Percentiles rank a stretch among this genome's conserved stretches.
phyloP scores from a whole-genome alignment of 2,329 filamentous ascomycete genomes.

The Trichoderma breve region DNA sequence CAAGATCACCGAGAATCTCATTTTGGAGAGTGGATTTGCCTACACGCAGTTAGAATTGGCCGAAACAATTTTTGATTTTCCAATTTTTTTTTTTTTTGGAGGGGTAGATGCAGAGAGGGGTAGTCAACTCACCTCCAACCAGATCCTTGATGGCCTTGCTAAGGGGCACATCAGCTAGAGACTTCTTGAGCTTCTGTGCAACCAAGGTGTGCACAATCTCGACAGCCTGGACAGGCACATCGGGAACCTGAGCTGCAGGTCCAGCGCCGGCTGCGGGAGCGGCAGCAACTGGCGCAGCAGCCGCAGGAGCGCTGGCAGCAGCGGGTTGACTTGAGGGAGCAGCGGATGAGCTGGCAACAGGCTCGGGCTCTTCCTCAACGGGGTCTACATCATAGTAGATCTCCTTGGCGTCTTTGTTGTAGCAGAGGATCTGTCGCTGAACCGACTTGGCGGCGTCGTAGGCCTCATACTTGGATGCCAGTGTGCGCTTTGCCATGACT shows the following conservation, averaged over 20 bases:
- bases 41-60: conserved; percentile 37
- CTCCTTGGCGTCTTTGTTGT: conserved; percentile 98
- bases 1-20: conserved; percentile 94
- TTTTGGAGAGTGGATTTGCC: conserved; percentile 98
- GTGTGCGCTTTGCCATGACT: conserved; percentile 93
- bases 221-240: conserved; percentile 81
- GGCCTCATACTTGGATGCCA: conserved; percentile 96
- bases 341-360: conserved; percentile 38
- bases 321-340: conserved; percentile 5
- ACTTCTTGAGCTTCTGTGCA: conserved; percentile 97
- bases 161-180: conserved; percentile 80
- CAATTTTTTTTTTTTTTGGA: neutral
- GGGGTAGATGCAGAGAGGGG: neutral
- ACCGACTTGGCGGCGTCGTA: conserved; percentile 97
- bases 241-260: conserved; percentile 80
- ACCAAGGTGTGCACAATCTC: conserved; percentile 88
- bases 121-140: conserved; percentile 74
- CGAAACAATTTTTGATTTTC: neutral
- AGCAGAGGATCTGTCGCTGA: conserved; percentile 96
- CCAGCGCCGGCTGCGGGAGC: conserved; percentile 70
- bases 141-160: conserved; percentile 98
- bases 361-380: conserved; percentile 81
- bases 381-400: conserved; percentile 99
- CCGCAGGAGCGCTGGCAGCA: conserved; percentile 44
- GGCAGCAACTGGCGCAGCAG: conserved; percentile 53